Evolutionary conservation across 2,329 filamentous ascomycete species (phyloP), one percentile per base, ranked within the genome.

Genomic region (Aureobasidium sp.): DNA sequence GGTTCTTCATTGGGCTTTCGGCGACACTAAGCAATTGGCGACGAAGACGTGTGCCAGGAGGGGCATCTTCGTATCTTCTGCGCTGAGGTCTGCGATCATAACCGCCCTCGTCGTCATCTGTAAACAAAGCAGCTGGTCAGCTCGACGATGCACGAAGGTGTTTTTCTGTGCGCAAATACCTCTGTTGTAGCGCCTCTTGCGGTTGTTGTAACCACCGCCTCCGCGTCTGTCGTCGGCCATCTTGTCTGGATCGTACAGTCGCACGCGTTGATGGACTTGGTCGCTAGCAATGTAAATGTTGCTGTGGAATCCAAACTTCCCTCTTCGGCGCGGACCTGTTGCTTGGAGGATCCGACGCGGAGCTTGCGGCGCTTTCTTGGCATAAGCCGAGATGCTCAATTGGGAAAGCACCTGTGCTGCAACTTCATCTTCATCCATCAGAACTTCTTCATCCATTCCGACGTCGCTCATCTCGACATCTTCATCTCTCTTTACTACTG

Each of bases 11-110:
- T 63, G 89, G 87, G 69, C 74, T 81, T 77, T 96, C 92, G 65
- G 90, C 91, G 69, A 96, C 86, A 62, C 84, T 82, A 57, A 95
- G 80, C 53, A 96, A 82, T 75, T 93, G 89, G 71, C 87, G 88
- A 67, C 90, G 87, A 65, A 96, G 80, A 66, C 86, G 87, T 55
- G 87, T 84, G 36, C 85, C 83, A 34, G 72, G 72, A 51, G 72
- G 72, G 6, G 90, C 88, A 66, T 88, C 86, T 71, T 93, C 87
- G 69, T 87, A 87, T 71, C 89, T 84, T 68, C 89, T 83, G 66
- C 89, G 85, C 73, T 88, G 88, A 29, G 85, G 83, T 68, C 89
- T 85, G 70, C 86, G 83, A 71, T 92, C 87, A 68, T 89, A 84
- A 69, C 87, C 84, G 71, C 93, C 88, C 69, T 86, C 83, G 63